These are phyloP conservation scores for Globisporangium radiosum DNA, from an alignment of 352 stramenopile species.

Conservation along the genomic window DNA sequence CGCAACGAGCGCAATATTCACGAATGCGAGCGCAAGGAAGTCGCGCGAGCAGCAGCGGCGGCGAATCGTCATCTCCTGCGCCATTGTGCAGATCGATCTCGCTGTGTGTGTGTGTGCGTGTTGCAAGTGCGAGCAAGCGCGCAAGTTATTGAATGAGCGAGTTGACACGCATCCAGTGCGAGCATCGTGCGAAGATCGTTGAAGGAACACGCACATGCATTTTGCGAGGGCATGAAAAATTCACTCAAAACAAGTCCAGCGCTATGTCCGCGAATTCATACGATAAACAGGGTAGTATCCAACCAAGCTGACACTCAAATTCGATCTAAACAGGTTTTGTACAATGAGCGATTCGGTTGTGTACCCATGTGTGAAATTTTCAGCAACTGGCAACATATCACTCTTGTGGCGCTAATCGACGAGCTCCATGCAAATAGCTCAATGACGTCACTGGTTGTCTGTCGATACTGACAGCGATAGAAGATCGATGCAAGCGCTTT, in stretches of 20 bases:
- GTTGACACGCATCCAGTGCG: too few species aligned
- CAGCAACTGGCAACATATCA: not conserved
- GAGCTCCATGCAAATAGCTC: too few species aligned
- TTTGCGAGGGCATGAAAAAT: not conserved
- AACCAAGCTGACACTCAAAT: not conserved
- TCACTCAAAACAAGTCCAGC: not conserved
- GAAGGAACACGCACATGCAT: too few species aligned
- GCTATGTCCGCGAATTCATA: not conserved
- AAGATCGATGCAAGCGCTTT: too few species aligned
- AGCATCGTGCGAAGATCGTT: too few species aligned
- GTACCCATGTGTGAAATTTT: constrained; percentile 1
- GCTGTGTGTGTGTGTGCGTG: not conserved
- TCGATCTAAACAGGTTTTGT: not conserved
- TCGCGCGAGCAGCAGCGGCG: constrained; percentile 11
- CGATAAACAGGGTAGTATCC: not conserved
- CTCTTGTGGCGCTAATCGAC: too few species aligned
- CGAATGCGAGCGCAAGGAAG: constrained; percentile 4
- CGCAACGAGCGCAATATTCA: constrained; percentile 4
- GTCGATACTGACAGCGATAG: too few species aligned
- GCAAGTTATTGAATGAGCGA: not conserved
- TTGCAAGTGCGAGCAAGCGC: not conserved
- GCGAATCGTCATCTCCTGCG: constrained; percentile 2
- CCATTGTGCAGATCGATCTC: not conserved
- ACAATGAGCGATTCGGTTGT: not conserved
- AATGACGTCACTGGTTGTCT: too few species aligned